Conservation (phyloP, 768 basidiomycete genomes). For the Rhodosporidiobolus odoratus region DNA sequence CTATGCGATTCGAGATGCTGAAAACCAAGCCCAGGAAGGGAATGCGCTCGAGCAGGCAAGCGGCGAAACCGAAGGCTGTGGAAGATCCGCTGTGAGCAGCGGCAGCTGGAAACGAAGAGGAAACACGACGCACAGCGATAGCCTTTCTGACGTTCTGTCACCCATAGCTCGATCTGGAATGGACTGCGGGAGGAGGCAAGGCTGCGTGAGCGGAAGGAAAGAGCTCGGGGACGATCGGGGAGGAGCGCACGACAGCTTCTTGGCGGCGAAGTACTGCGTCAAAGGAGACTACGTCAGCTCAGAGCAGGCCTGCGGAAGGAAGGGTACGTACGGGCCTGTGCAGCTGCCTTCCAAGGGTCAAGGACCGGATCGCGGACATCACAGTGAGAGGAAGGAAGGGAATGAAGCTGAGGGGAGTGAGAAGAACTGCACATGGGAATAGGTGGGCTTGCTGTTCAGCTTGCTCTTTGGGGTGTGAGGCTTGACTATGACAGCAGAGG, state of each 20-base stretch:
- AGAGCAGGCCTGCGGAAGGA: background rate
- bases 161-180: conserved; percentile 38
- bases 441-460: too few species aligned
- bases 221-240: fast-evolving
- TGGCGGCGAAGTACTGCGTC: conserved; percentile 49
- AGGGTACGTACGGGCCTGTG: conserved; percentile 43
- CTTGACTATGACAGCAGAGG: background rate
- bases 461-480: too few species aligned
- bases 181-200: conserved; percentile 2
- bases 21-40: conserved; percentile 50
- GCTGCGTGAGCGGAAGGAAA: background rate
- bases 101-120: background rate
- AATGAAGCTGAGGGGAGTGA: conserved; percentile 40
- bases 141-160: conserved; percentile 38
- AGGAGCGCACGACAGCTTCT: conserved; percentile 46
- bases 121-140: conserved; percentile 32
- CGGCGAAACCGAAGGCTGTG: conserved; percentile 49
- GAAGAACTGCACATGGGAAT: conserved; percentile 33
- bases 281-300: conserved; percentile 31
- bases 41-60: conserved; percentile 47
- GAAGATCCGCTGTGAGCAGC: background rate
- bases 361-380: conserved; percentile 39
- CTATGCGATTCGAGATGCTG: conserved; percentile 48
- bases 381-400: conserved; percentile 37
- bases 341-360: conserved; percentile 46